phyloP scores from a whole-genome alignment of 2,329 filamentous ascomycete genomes.

The Coniosporium tulheliwenetii region DNA sequence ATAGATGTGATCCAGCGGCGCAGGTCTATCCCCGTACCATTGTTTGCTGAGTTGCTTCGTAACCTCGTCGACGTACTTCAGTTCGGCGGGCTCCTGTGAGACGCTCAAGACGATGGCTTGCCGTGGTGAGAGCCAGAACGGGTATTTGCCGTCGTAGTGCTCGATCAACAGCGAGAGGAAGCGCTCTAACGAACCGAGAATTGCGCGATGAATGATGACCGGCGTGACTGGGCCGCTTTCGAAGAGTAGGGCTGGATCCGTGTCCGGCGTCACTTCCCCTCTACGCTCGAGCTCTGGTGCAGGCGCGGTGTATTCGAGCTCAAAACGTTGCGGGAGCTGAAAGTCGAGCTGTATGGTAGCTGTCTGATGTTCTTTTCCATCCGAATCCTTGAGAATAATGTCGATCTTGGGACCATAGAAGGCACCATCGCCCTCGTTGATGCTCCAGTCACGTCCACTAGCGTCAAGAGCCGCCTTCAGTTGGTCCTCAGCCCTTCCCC shows the following conservation, averaged over 20 bases:
- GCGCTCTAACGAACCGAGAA: slow-evolving; percentile 54
- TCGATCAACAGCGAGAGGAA: slow-evolving; percentile 65
- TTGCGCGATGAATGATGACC: slow-evolving; percentile 77
- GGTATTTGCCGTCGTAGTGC: slow-evolving; percentile 76
- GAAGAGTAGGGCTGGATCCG: slow-evolving; percentile 26
- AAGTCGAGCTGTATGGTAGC: slow-evolving; percentile 93
- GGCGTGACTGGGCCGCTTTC: slow-evolving; percentile 59
- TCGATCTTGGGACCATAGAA: slow-evolving; percentile 99
- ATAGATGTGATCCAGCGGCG: slow-evolving; percentile 10
- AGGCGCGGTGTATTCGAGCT: slow-evolving; percentile 66
- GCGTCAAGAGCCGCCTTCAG: slow-evolving; percentile 61
- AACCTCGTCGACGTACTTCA: slow-evolving; percentile 31
- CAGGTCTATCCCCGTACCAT: slow-evolving; percentile 4
- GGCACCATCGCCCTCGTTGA: slow-evolving; percentile 89
- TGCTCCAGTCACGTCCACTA: slow-evolving; percentile 59
- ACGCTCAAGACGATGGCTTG: slow-evolving; percentile 63
- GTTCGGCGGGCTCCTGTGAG: slow-evolving; percentile 41
- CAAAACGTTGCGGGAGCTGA: slow-evolving; percentile 72
- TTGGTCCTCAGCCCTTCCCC: slow-evolving; percentile 75
- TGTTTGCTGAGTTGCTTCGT: slow-evolving; percentile 16
- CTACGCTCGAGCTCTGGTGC: slow-evolving; percentile 40
- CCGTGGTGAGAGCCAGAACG: slow-evolving; percentile 75
- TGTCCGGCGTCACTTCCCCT: slow-evolving; percentile 22
- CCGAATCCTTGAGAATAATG: slow-evolving; percentile 79
- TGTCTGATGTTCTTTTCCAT: slow-evolving; percentile 74